Conservation (phyloP, 2,329 filamentous ascomycete species). For the Pseudopyrenochaeta lycopersici region DNA sequence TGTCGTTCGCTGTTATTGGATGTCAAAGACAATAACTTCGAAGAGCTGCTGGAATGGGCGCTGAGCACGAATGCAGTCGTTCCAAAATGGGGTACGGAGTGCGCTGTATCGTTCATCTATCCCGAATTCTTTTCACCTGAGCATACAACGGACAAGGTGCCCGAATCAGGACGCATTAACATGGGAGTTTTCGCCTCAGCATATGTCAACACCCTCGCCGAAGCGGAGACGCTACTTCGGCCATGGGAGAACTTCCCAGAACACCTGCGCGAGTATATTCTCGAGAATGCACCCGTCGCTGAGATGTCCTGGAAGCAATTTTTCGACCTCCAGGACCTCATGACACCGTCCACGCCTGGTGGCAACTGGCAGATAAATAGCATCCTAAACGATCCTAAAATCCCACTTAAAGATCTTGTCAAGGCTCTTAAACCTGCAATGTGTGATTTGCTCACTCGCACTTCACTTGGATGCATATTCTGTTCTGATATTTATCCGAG, state of each 20-base stretch:
- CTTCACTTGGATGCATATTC: neutral
- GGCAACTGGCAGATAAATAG: neutral
- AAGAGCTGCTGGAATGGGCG: neutral
- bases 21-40: neutral
- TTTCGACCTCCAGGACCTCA: neutral
- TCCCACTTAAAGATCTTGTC: neutral
- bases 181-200: neutral
- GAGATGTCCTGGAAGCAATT: neutral
- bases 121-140: no score
- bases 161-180: neutral
- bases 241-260: neutral
- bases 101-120: no score
- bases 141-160: no score
- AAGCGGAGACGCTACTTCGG: neutral
- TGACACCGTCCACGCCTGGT: neutral
- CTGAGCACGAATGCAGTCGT: neutral
- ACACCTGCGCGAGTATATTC: neutral
- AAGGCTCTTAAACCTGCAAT: neutral
- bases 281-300: neutral
- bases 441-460: neutral
- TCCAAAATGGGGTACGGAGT: neutral
- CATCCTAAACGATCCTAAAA: neutral
- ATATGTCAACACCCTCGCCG: neutral
- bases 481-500: neutral
- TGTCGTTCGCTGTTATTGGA: neutral